Conservation (phyloP, 495 filamentous ascomycete genomes). For the Tuber indicum region DNA sequence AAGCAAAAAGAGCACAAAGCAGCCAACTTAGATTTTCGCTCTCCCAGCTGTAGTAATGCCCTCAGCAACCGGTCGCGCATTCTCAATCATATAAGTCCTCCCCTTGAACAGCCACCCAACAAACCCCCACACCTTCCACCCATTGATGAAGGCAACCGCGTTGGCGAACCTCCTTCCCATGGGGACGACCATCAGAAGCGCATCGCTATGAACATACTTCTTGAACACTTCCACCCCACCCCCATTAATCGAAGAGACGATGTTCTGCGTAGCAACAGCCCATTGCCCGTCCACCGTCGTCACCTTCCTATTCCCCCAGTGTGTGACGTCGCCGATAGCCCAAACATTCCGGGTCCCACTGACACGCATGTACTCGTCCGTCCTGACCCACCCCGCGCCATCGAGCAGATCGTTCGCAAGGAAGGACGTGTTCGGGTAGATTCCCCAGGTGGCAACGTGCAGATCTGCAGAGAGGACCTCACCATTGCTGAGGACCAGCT, state of each 20-base stretch:
- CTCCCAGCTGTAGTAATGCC: conserved; percentile 14
- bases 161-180: conserved; percentile 48
- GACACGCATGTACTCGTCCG: conserved; percentile 54
- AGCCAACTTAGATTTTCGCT: conserved; percentile 21
- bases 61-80: conserved; percentile 21
- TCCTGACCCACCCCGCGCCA: conserved; percentile 49
- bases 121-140: conserved; percentile 50
- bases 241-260: conserved; percentile 26
- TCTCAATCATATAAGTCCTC: conserved; percentile 47
- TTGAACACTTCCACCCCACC: conserved; percentile 47
- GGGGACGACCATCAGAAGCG: conserved; percentile 46
- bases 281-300: conserved; percentile 5
- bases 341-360: conserved; percentile 47
- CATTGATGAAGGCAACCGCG: conserved; percentile 51
- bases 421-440: conserved; percentile 57
- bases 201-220: conserved; percentile 45
- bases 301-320: conserved; percentile 24
- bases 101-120: conserved; percentile 54
- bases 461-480: conserved; percentile 50
- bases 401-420: conserved; percentile 51
- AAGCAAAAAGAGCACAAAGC: not conserved
- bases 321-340: conserved; percentile 50
- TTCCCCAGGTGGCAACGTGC: conserved; percentile 59
- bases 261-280: conserved; percentile 10
- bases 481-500: conserved; percentile 42